Base-by-base conservation (phyloP, 768 basidiomycete genomes). In the Nidularia pulvinata region DNA sequence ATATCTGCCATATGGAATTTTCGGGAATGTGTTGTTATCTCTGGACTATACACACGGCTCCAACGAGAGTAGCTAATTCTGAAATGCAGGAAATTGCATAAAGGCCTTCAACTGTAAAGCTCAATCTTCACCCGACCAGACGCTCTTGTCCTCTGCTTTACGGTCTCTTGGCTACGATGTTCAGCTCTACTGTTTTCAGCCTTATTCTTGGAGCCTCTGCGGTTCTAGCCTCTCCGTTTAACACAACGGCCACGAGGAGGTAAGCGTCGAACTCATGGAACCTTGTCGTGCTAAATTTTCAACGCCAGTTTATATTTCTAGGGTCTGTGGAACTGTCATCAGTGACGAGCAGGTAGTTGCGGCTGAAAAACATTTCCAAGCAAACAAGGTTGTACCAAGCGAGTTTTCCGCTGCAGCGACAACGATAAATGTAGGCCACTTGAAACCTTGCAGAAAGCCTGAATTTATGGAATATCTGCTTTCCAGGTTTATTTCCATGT, bases 331-430 rank as follows among this genome's bases (percentile, higher is more conserved):
- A 48, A 73, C 69, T 7, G 55, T 55, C 52, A 67, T 74, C 57
- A 70, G 66, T 49, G 69, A 69, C 36, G 72, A 67, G 19, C 53
- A 72, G 50, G 51, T 77, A 48, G 59, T 60, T 42, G 62, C 60
- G 2, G 64, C 68, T 39, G 77, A 81, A 65, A 66, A 67, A 49
- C 70, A 77, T 63, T 80, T 79, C 61, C 55, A 61, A 11, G 68
- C 65, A 32, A 68, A 80, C 67, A 69, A 70, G 52, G 66, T 77
- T 36, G 58, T 50, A n/a, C 43, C 65, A 5, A 58, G 47, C 30
- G 45, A 50, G 19, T 52, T 56, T 44, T 51, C 60, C 50, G 51
- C 55, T 35, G 49, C 57, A 11, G 46, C 54, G 10, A 22, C 48
- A 16, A 57, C 65, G 32, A 51, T 63, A 35, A 61, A 61, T 33